Evolutionary conservation across 1,284 basidiomycete species (phyloP).

Genomic region (Termitomyces sp.): DNA sequence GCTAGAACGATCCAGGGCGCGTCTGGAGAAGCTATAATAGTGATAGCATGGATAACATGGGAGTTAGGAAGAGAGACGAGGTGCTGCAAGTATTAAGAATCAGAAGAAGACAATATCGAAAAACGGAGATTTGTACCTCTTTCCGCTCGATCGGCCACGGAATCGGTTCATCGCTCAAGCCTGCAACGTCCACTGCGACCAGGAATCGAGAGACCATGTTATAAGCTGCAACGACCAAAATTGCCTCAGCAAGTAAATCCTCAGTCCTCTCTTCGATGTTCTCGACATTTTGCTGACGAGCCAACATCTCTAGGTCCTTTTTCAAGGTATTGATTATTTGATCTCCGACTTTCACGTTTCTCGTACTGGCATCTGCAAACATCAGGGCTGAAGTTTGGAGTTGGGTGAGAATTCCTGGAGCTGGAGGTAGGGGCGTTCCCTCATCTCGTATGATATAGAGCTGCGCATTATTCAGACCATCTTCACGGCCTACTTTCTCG

Average conservation of each 20-base stretch:
- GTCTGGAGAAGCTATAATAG: slow-evolving; percentile 30
- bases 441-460: slow-evolving; percentile 42
- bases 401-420: slow-evolving; percentile 29
- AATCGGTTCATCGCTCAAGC: slow-evolving; percentile 36
- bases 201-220: slow-evolving; percentile 59
- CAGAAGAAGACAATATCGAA: not conserved
- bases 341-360: slow-evolving; percentile 32
- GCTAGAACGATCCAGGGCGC: slow-evolving; percentile 43
- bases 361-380: slow-evolving; percentile 47
- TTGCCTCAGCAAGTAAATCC: slow-evolving; percentile 44
- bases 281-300: slow-evolving; percentile 18
- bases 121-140: slow-evolving; percentile 26
- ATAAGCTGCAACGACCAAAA: slow-evolving; percentile 43
- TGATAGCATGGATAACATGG: slow-evolving; percentile 37
- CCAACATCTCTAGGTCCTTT: slow-evolving; percentile 21
- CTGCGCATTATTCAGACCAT: slow-evolving; percentile 42
- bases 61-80: slow-evolving; percentile 22
- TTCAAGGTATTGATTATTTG: slow-evolving; percentile 27
- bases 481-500: slow-evolving; percentile 38
- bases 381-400: slow-evolving; percentile 39
- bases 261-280: slow-evolving; percentile 26
- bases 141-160: slow-evolving; percentile 43
- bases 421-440: slow-evolving; percentile 29
- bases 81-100: slow-evolving; percentile 16
- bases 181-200: slow-evolving; percentile 45